Evolutionary conservation across 192 early-diverging fungal species (phyloP).

Genomic region (Entomortierella parvispora): DNA sequence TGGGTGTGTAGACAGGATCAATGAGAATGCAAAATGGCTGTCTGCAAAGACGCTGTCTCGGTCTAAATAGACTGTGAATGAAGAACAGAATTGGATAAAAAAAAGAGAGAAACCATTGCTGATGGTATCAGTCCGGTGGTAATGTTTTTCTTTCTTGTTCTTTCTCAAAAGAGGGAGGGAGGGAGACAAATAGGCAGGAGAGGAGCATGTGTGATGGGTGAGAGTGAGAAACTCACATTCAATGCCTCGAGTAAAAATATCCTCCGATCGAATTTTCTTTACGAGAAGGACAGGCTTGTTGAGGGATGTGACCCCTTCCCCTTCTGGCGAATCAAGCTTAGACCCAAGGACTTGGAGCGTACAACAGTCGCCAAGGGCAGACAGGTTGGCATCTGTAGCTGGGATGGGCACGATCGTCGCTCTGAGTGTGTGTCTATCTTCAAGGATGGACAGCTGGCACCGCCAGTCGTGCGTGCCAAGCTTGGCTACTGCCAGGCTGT

Average conservation of each 20-base stretch:
- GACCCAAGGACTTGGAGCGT: slow-evolving; percentile 11
- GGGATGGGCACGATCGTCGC: background rate
- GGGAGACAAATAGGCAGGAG: no score
- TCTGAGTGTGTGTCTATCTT: slow-evolving; percentile 17
- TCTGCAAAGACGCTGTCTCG: slow-evolving; percentile 9
- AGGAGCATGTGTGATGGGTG: no score
- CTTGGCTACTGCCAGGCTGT: background rate
- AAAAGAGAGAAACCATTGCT: background rate
- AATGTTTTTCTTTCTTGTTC: no score
- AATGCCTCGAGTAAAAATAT: slow-evolving; percentile 18
- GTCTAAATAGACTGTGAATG: slow-evolving; percentile 22
- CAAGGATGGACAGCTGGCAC: slow-evolving; percentile 32
- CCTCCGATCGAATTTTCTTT: slow-evolving; percentile 19
- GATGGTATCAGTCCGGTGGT: no score
- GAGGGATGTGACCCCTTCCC: background rate
- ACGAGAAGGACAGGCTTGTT: slow-evolving; percentile 3
- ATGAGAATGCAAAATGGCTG: slow-evolving; percentile 17
- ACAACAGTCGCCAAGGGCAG: slow-evolving; percentile 3
- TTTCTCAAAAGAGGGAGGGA: no score
- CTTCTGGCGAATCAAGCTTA: background rate
- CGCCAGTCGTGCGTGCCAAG: slow-evolving; percentile 14
- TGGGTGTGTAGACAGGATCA: slow-evolving; percentile 26
- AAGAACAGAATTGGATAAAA: background rate
- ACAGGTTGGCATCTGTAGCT: background rate
- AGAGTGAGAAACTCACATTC: slow-evolving; percentile 16